Evolutionary conservation across 1,139 yeast genomes (phyloP).

Genomic region (Geotrichum citri-aurantii): DNA sequence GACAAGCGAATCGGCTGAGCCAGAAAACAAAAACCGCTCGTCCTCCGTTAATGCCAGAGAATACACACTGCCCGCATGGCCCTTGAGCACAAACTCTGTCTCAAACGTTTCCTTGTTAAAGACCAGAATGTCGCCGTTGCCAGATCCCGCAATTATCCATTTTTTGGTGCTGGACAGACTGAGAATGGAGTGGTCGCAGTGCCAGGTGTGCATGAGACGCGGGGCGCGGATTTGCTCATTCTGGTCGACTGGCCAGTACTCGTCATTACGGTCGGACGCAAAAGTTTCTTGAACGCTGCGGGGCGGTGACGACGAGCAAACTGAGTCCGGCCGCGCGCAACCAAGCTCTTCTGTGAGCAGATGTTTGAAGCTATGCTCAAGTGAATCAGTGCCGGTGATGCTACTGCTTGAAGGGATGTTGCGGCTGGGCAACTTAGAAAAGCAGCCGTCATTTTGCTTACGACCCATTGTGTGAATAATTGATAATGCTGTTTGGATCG

Average conservation of each 20-base stretch:
- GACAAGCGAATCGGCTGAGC: slow-evolving; percentile 85
- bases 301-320: background rate
- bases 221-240: background rate
- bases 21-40: slow-evolving; percentile 65
- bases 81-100: slow-evolving; percentile 41
- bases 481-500: background rate
- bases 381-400: background rate
- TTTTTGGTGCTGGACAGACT: slow-evolving; percentile 63
- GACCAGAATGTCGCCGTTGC: slow-evolving; percentile 73
- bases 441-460: background rate
- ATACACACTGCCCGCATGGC: slow-evolving; percentile 51
- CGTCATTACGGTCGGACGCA: slow-evolving; percentile 1
- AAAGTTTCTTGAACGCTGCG: background rate
- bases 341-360: slow-evolving; percentile 7
- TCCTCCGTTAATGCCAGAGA: slow-evolving; percentile 56
- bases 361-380: background rate
- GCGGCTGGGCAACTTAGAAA: slow-evolving; percentile 4
- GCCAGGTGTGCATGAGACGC: slow-evolving; percentile 57
- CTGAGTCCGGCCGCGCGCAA: slow-evolving; percentile 2
- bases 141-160: slow-evolving; percentile 85
- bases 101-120: slow-evolving; percentile 65
- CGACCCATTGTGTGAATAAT: background rate
- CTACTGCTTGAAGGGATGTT: background rate
- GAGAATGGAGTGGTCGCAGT: slow-evolving; percentile 64
- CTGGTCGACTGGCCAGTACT: slow-evolving; percentile 10